Evolutionary conservation across 2,329 filamentous ascomycete genomes (phyloP).

Genomic region (Colletotrichum neosansevieriae): DNA sequence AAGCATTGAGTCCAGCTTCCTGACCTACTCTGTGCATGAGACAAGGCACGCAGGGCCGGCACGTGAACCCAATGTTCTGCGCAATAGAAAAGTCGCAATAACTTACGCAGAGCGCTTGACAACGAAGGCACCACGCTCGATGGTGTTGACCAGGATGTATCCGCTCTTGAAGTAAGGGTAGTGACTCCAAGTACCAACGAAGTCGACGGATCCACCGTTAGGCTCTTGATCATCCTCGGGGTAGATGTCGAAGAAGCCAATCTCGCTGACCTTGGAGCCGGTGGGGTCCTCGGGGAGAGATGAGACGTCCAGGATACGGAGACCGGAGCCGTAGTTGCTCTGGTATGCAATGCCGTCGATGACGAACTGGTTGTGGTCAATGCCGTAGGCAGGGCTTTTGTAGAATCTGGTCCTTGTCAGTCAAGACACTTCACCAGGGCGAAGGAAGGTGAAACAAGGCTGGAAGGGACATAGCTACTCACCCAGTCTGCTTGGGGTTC

Average conservation of each 20-base stretch:
- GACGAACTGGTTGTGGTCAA: constrained; percentile 60
- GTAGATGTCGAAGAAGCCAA: constrained; percentile 60
- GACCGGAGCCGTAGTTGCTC: constrained; percentile 58
- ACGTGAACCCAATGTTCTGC: too few relatives aligned
- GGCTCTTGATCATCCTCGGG: constrained; percentile 48
- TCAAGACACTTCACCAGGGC: too few relatives aligned
- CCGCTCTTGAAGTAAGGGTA: constrained; percentile 43
- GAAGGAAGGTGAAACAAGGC: too few relatives aligned
- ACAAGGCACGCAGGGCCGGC: too few relatives aligned
- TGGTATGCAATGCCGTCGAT: constrained; percentile 57
- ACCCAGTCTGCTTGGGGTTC: constrained; percentile 54
- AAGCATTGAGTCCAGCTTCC: too few relatives aligned
- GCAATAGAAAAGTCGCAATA: neutral
- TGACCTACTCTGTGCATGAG: too few relatives aligned
- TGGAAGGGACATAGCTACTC: too few relatives aligned
- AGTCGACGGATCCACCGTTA: constrained; percentile 39
- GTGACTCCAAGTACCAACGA: constrained; percentile 42
- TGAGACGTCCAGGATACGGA: constrained; percentile 51
- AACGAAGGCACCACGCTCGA: constrained; percentile 43
- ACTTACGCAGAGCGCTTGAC: constrained; percentile 39
- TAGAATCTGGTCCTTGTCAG: constrained; percentile 43
- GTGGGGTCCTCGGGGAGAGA: constrained; percentile 50
- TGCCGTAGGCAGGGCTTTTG: constrained; percentile 49
- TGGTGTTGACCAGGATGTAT: constrained; percentile 43
- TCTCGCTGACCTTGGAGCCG: constrained; percentile 53